Evolutionary conservation across 768 basidiomycete species (phyloP).

Genomic region (Amyloporia xantha): DNA sequence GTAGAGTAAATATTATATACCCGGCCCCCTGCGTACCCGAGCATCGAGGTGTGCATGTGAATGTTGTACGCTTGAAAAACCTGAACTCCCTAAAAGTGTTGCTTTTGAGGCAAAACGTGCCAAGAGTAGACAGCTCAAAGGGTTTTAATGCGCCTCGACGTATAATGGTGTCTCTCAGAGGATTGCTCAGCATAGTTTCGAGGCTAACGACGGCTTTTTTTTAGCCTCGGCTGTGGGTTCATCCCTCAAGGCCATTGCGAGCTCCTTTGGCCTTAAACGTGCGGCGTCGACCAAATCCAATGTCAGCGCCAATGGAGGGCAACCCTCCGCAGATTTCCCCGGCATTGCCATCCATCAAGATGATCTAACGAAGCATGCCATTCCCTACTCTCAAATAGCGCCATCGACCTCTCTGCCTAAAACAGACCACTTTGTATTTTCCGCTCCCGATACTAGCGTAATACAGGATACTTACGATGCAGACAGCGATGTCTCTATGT

Average conservation of each 20-base stretch:
- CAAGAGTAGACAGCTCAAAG: no score
- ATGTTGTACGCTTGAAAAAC: no score
- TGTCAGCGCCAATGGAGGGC: not conserved
- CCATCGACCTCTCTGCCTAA: slow-evolving; percentile 12
- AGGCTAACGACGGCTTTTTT: no score
- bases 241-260: slow-evolving; percentile 73
- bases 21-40: no score
- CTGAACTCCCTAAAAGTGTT: no score
- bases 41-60: no score
- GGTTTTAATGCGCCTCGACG: no score
- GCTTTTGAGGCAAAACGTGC: no score
- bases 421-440: slow-evolving; percentile 37
- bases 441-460: slow-evolving; percentile 26
- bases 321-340: not conserved
- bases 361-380: slow-evolving; percentile 11
- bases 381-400: slow-evolving; percentile 14
- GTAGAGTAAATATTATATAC: no score
- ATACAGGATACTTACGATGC: slow-evolving; percentile 4
- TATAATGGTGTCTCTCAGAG: no score
- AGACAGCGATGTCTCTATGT: slow-evolving; percentile 9
- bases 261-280: slow-evolving; percentile 66
- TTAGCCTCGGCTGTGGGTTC: slow-evolving; percentile 58
- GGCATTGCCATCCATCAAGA: not conserved
- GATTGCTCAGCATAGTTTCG: no score
- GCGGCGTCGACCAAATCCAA: slow-evolving; percentile 25